These are phyloP conservation scores for Hypholoma sublateritium DNA, from an alignment of 768 basidiomycete genomes.

Conservation along the genomic window DNA sequence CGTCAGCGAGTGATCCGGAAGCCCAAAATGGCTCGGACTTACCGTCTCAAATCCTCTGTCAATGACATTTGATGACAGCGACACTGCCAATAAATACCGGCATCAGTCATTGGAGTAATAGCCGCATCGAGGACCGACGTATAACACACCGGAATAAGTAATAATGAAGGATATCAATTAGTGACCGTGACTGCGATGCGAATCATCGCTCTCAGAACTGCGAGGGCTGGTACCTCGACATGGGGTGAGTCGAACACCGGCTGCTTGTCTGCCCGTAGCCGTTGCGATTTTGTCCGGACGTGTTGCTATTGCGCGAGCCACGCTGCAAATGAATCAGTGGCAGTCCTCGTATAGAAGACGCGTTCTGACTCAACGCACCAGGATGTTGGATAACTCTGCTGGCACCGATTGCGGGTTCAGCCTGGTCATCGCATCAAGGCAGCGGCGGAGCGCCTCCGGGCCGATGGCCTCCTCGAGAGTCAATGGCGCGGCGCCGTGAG, in stretches of 20 bases:
- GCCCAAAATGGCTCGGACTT: not conserved
- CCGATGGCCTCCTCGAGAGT: constrained; percentile 26
- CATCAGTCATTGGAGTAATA: constrained; percentile 3
- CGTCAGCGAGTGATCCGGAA: no score
- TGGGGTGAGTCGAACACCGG: constrained; percentile 1
- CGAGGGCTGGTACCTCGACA: not conserved
- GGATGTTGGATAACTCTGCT: constrained; percentile 14
- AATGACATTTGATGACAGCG: not conserved
- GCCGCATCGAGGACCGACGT: not conserved
- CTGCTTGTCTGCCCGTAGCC: not conserved
- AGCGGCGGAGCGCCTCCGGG: constrained; percentile 23
- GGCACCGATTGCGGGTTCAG: constrained; percentile 10
- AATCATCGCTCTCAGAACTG: not conserved
- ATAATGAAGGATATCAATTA: not conserved
- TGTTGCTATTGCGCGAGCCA: constrained; percentile 3
- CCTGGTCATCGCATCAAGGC: constrained; percentile 20
- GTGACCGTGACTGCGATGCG: not conserved
- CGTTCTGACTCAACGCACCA: constrained; percentile 8
- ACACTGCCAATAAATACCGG: constrained; percentile 1
- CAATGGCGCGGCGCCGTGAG: constrained; percentile 21
- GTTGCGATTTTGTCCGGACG: not conserved
- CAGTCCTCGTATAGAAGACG: not conserved
- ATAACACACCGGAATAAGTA: not conserved
- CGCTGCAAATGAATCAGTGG: not conserved
- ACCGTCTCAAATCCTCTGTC: not conserved